Conservation (phyloP, 148 eudicot genomes). For the Arbutus unedo region DNA sequence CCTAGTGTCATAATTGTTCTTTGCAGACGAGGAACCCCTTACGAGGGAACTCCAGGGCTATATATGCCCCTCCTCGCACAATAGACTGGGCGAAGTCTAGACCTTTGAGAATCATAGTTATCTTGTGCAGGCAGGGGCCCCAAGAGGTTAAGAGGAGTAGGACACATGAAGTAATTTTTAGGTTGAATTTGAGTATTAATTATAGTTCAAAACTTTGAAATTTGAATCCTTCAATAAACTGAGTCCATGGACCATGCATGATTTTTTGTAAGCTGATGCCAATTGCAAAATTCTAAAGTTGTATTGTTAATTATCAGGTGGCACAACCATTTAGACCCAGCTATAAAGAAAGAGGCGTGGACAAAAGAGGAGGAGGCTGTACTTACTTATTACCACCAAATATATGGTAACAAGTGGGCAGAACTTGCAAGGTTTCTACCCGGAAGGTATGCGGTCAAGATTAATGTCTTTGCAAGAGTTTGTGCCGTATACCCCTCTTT, state of each 20-base stretch:
- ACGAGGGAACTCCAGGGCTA: too few species aligned
- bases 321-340: conserved; percentile 86
- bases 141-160: too few species aligned
- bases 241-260: not conserved
- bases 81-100: too few species aligned
- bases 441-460: conserved; percentile 59
- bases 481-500: too few species aligned
- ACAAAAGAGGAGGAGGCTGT: conserved; percentile 63
- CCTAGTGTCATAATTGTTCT: not conserved
- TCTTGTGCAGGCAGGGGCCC: too few species aligned
- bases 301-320: conserved; percentile 45
- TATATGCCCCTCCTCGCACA: too few species aligned
- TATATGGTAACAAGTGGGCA: conserved; percentile 87
- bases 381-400: conserved; percentile 55
- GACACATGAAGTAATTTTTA: not conserved
- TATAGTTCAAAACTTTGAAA: not conserved
- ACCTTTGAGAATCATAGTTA: too few species aligned
- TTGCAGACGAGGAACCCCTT: too few species aligned
- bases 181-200: not conserved
- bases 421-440: conserved; percentile 77
- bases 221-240: not conserved
- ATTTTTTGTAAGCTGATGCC: not conserved
- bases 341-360: conserved; percentile 82
- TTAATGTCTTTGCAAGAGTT: not conserved
- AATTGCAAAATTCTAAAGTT: conserved; percentile 1